Conservation (phyloP, 345 rosid genomes). For the Diplotaxis tenuifolia region DNA sequence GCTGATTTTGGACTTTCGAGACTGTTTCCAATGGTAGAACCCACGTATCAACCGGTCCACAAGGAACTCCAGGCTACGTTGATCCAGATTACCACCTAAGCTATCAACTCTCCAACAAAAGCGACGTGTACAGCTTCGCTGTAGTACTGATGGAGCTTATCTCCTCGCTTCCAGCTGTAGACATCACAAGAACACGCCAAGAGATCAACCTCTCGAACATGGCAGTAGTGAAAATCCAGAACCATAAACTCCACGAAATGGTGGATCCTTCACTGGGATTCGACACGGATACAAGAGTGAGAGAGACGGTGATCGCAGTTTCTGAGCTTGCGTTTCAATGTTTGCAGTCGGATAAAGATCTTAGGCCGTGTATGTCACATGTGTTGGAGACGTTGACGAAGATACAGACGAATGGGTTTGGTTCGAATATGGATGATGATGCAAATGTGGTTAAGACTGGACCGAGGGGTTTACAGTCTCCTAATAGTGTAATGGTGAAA, state of each 20-base stretch:
- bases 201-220: slow-evolving; percentile 76
- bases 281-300: slow-evolving; percentile 48
- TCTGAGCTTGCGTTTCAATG: slow-evolving; percentile 88
- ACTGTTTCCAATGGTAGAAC: slow-evolving; percentile 64
- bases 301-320: slow-evolving; percentile 54
- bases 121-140: slow-evolving; percentile 64
- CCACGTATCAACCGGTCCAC: slow-evolving; percentile 89
- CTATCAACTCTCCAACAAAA: slow-evolving; percentile 79
- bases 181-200: slow-evolving; percentile 71
- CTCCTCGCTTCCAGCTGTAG: slow-evolving; percentile 87
- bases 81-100: slow-evolving; percentile 91
- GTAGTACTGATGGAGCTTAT: slow-evolving; percentile 42
- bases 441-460: slow-evolving; percentile 45
- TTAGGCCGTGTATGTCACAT: slow-evolving; percentile 68
- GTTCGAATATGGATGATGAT: slow-evolving; percentile 18
- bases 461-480: slow-evolving; percentile 38
- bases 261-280: slow-evolving; percentile 73
- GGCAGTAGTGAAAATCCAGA: slow-evolving; percentile 79
- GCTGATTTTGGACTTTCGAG: slow-evolving; percentile 93
- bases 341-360: slow-evolving; percentile 61
- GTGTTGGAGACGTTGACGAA: slow-evolving; percentile 48
- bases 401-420: slow-evolving; percentile 38
- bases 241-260: slow-evolving; percentile 55
- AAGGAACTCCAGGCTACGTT: slow-evolving; percentile 93
- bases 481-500: slow-evolving; percentile 47